Evolutionary conservation across 495 filamentous ascomycete genomes (phyloP).

Genomic region (Penicillium roqueforti): DNA sequence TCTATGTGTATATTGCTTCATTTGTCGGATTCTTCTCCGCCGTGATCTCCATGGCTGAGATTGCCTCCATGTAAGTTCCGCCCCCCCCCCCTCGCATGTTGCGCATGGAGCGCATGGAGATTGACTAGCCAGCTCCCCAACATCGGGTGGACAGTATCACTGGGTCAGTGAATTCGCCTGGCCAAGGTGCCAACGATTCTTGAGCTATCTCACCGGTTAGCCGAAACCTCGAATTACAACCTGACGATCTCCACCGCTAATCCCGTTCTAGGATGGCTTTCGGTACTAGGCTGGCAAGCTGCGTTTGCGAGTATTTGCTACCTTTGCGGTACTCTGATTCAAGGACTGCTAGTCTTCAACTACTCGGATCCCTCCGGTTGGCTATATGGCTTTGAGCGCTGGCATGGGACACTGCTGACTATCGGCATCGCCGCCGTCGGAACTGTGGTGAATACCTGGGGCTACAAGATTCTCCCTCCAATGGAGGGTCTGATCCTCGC

Average conservation of each 20-base stretch:
- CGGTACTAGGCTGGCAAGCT: conserved; percentile 45
- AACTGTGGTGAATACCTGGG: conserved; percentile 42
- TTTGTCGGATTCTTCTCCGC: conserved; percentile 40
- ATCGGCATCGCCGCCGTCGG: conserved; percentile 39
- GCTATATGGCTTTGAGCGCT: conserved; percentile 24
- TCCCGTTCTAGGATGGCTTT: conserved; percentile 40
- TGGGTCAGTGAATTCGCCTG: conserved; percentile 46
- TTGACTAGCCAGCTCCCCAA: conserved; percentile 30
- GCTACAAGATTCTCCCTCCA: conserved; percentile 33
- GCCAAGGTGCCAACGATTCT: conserved; percentile 36
- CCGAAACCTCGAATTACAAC: neutral
- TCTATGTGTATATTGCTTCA: conserved; percentile 46
- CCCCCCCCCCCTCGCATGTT: no score
- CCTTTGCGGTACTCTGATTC: conserved; percentile 43
- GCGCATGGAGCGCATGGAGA: neutral
- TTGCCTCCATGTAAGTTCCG: conserved; percentile 40
- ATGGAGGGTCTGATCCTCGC: conserved; percentile 43
- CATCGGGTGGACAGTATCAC: conserved; percentile 46
- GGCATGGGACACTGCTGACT: conserved; percentile 43
- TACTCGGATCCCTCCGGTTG: conserved; percentile 32
- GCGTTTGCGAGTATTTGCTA: conserved; percentile 34
- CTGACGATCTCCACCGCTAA: neutral
- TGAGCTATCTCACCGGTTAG: conserved; percentile 44
- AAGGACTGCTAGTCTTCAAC: conserved; percentile 46
- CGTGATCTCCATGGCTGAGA: conserved; percentile 44